phyloP scores from a whole-genome alignment of 2,329 filamentous ascomycete species.

The Neocatenulostroma microsporum region DNA sequence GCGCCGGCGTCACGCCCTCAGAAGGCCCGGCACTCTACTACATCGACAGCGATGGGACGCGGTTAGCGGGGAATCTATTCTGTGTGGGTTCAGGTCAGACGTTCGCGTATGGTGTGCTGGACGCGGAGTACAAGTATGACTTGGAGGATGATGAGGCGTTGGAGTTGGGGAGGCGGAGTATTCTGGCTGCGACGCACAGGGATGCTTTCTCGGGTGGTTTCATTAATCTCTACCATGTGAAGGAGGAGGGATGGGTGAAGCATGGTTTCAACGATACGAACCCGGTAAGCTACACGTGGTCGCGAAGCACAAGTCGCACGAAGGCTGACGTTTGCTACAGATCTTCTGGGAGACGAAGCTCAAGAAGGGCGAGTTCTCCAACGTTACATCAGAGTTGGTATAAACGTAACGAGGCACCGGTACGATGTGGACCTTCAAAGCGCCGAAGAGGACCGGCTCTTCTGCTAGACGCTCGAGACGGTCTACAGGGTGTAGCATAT shows the following conservation, averaged over 20 bases:
- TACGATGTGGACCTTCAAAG: too few relatives aligned
- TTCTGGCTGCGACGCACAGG: slow-evolving; percentile 89
- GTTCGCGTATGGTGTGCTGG: slow-evolving; percentile 95
- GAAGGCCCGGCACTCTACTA: slow-evolving; percentile 98
- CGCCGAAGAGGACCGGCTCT: too few relatives aligned
- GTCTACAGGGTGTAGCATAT: too few relatives aligned
- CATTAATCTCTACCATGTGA: slow-evolving; percentile 98
- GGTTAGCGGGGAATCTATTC: slow-evolving; percentile 89
- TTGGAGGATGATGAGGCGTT: slow-evolving; percentile 79
- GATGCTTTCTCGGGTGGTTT: slow-evolving; percentile 98
- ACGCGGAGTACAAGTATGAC: slow-evolving; percentile 91
- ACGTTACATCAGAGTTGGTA: slow-evolving; percentile 69
- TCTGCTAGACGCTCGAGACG: too few relatives aligned
- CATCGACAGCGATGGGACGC: slow-evolving; percentile 93
- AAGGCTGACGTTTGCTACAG: background rate
- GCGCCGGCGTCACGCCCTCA: slow-evolving; percentile 87
- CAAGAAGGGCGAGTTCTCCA: slow-evolving; percentile 96
- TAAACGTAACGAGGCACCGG: slow-evolving; percentile 2
- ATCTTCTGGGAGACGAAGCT: slow-evolving; percentile 99
- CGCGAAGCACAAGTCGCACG: too few relatives aligned
- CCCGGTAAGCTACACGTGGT: slow-evolving; percentile 48
- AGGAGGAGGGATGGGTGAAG: slow-evolving; percentile 98
- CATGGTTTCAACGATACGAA: slow-evolving; percentile 98
- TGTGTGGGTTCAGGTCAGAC: slow-evolving; percentile 98
- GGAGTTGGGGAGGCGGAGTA: slow-evolving; percentile 83